Evolutionary conservation across 257 asterid species (phyloP).

Genomic region (Buddleja alternifolia): DNA sequence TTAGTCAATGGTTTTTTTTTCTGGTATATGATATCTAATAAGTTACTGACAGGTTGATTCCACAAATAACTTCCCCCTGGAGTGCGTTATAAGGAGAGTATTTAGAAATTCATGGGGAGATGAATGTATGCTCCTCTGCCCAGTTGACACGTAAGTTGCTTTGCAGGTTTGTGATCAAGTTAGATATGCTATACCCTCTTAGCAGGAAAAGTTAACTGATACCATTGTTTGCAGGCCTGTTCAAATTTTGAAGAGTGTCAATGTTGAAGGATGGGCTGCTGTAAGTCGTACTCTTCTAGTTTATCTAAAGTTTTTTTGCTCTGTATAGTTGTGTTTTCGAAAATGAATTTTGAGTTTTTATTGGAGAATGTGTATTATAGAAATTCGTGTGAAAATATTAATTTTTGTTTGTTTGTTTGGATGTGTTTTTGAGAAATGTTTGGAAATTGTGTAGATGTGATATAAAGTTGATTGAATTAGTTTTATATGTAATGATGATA

Average conservation of each 20-base stretch:
- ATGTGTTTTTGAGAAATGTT: no score
- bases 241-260: constrained; percentile 89
- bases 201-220: constrained; percentile 22
- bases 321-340: no score
- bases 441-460: no score
- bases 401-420: no score
- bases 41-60: constrained; percentile 75
- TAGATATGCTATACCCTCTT: constrained; percentile 20
- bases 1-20: background rate
- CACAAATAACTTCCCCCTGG: constrained; percentile 79
- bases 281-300: constrained; percentile 53
- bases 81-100: constrained; percentile 87
- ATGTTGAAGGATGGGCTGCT: constrained; percentile 98
- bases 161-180: constrained; percentile 22
- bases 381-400: no score
- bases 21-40: constrained; percentile 28
- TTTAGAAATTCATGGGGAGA: constrained; percentile 80
- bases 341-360: no score
- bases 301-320: no score
- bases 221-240: constrained; percentile 72
- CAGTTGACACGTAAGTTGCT: constrained; percentile 88
- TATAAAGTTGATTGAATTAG: no score
- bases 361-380: no score
- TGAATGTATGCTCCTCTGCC: constrained; percentile 95
- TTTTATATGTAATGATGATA: no score